A percentile compares a stretch with the other conserved stretches of the same genome.
Evolutionary conservation across 2,329 filamentous ascomycete genomes (phyloP).

Genomic region (Fusarium chlamydosporum): DNA sequence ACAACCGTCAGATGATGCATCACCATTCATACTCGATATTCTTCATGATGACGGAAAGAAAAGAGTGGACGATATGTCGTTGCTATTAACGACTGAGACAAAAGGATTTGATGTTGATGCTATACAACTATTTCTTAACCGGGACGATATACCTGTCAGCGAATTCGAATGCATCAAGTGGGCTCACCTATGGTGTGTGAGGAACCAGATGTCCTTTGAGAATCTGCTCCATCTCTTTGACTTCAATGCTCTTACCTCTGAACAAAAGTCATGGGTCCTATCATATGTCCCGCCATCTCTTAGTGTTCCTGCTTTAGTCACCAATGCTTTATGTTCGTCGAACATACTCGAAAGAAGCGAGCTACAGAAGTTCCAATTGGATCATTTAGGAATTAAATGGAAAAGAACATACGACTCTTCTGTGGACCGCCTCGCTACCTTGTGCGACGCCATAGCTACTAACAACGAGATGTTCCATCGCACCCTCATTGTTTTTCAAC

Average conservation of each 20-base stretch:
- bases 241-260: background rate
- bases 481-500: constrained; percentile 1
- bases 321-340: constrained; percentile 6
- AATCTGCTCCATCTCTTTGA: constrained; percentile 6
- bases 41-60: background rate
- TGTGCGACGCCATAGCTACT: background rate
- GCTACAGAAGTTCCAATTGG: background rate
- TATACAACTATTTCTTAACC: background rate
- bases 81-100: fast-evolving
- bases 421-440: background rate
- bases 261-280: constrained; percentile 9
- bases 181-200: background rate
- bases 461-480: constrained; percentile 3
- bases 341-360: background rate
- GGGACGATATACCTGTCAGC: background rate
- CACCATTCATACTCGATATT: constrained; percentile 12
- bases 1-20: fast-evolving
- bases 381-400: background rate
- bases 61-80: fast-evolving
- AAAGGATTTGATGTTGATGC: background rate
- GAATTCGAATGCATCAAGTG: background rate
- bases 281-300: background rate
- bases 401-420: constrained; percentile 3
- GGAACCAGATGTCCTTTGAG: background rate
- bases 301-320: fast-evolving